These are phyloP conservation scores for Euphrasia arctica DNA, from an alignment of 305 asterid genomes.

Conservation along the genomic window DNA sequence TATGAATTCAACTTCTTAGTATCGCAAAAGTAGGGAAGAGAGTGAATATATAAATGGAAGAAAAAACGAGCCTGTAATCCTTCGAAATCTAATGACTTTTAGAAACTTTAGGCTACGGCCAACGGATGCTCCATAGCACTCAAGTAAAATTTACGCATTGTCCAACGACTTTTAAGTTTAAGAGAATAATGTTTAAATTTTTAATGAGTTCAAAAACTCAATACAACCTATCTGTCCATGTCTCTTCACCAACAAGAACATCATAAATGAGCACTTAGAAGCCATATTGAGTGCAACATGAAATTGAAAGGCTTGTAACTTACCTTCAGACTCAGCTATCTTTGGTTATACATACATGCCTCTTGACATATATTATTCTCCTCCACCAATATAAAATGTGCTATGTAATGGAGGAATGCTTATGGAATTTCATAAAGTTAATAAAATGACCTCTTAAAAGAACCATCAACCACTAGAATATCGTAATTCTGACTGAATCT, in stretches of 20 bases:
- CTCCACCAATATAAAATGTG: no score
- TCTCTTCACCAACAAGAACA: not conserved
- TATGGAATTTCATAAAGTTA: slow-evolving; percentile 2
- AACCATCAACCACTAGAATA: not conserved
- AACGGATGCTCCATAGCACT: not conserved
- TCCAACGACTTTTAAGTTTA: not conserved
- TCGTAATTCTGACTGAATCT: not conserved
- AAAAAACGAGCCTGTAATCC: no score
- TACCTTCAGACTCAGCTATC: not conserved
- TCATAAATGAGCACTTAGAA: no score
- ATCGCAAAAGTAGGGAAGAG: not conserved
- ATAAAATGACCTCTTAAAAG: not conserved
- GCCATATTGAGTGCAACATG: not conserved
- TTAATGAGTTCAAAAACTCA: not conserved
- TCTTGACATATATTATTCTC: not conserved
- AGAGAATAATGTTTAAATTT: not conserved
- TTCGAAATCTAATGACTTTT: no score
- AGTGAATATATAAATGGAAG: not conserved
- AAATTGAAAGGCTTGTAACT: not conserved
- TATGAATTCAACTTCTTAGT: not conserved
- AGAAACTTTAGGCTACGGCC: no score
- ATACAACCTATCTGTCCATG: not conserved
- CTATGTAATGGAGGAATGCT: not conserved
- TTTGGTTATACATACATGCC: not conserved
- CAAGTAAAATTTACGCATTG: not conserved